phyloP scores from a whole-genome alignment of 2,329 filamentous ascomycete species.

The Epichloe scottii region DNA sequence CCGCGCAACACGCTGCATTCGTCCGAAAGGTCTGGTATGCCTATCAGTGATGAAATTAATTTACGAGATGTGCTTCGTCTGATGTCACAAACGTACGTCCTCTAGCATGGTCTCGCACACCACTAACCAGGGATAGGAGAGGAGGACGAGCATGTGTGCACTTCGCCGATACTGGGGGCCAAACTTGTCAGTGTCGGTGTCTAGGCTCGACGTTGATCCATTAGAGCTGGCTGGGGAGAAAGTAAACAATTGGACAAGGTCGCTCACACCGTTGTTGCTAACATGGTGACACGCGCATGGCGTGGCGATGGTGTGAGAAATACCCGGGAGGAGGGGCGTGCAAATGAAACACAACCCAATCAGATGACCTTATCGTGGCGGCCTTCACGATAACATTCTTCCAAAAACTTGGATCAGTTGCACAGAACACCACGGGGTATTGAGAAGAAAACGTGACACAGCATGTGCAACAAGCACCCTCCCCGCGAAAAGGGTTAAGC shows the following conservation, averaged over 20 bases:
- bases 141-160: background rate
- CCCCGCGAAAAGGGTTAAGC: background rate
- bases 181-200: slow-evolving; percentile 1
- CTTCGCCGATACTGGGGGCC: background rate
- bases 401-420: background rate
- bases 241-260: slow-evolving; percentile 6
- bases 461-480: background rate
- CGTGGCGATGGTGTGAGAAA: slow-evolving; percentile 4
- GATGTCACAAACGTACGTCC: background rate
- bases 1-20: background rate
- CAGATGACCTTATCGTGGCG: background rate
- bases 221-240: slow-evolving; percentile 1
- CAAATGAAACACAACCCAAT: background rate
- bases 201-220: background rate
- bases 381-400: background rate
- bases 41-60: background rate
- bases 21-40: background rate
- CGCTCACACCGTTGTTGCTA: slow-evolving; percentile 2
- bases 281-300: slow-evolving; percentile 5
- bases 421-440: background rate
- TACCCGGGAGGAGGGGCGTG: background rate
- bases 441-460: background rate
- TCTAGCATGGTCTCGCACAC: background rate
- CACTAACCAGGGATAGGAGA: background rate
- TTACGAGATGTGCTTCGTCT: background rate